These are phyloP conservation scores for Isabelozyma heimii DNA, from an alignment of 805 yeast genomes.

Conservation along the genomic window DNA sequence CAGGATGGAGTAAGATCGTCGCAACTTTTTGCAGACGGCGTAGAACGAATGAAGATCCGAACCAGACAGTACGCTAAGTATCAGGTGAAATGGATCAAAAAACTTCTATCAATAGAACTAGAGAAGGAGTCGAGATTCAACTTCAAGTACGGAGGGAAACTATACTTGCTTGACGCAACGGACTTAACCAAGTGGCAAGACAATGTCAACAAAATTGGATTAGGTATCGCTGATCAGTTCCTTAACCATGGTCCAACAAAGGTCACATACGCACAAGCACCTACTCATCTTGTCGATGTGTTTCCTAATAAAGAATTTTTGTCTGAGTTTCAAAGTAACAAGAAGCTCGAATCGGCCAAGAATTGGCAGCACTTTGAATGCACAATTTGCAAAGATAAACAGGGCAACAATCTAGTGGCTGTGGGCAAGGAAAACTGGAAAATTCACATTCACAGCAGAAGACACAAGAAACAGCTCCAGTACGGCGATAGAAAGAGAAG, in stretches of 20 bases:
- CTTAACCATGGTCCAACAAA: constrained; percentile 22
- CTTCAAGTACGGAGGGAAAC: constrained; percentile 57
- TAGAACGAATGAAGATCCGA: constrained; percentile 74
- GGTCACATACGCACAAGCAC: constrained; percentile 25
- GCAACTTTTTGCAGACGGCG: constrained; percentile 40
- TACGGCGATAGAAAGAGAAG: constrained; percentile 50
- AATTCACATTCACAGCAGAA: constrained; percentile 62
- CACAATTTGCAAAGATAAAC: constrained; percentile 56
- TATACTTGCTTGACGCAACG: constrained; percentile 75
- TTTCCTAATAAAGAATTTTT: constrained; percentile 23
- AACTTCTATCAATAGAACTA: constrained; percentile 61
- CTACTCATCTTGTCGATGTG: constrained; percentile 18
- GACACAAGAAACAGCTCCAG: constrained; percentile 58
- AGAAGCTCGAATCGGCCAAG: constrained; percentile 26
- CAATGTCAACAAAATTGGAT: constrained; percentile 57
- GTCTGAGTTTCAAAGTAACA: constrained; percentile 32
- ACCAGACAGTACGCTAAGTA: constrained; percentile 85
- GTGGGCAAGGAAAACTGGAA: constrained; percentile 75
- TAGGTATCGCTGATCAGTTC: constrained; percentile 42
- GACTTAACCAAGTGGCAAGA: constrained; percentile 61
- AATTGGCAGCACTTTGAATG: constrained; percentile 73
- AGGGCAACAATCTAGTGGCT: constrained; percentile 55
- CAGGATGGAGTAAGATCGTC: constrained; percentile 15
- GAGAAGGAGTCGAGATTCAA: constrained; percentile 42
- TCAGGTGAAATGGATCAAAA: constrained; percentile 89